Conservation (phyloP, 2,329 filamentous ascomycete genomes). For the Pleochaeta shiraiana region DNA sequence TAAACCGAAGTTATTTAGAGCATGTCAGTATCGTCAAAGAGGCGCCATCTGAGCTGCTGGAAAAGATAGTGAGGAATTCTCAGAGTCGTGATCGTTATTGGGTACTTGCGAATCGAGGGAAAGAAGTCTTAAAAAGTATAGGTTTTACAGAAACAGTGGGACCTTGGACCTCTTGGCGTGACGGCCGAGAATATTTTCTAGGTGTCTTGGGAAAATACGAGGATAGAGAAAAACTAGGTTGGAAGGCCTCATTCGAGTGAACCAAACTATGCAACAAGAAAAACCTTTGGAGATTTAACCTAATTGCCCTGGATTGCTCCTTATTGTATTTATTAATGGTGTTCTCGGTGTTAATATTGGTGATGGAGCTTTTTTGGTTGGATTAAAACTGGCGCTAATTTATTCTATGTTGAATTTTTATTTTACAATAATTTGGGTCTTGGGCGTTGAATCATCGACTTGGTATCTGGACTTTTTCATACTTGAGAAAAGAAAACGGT, state of each 20-base stretch:
- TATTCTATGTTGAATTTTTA: no score
- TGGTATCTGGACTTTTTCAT: no score
- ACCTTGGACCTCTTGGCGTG: constrained; percentile 21
- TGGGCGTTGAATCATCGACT: no score
- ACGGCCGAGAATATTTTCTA: constrained; percentile 24
- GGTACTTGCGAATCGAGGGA: constrained; percentile 8
- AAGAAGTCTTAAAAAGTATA: constrained; percentile 21
- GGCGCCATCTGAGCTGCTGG: constrained; percentile 15
- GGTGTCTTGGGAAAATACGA: constrained; percentile 25
- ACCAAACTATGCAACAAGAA: no score
- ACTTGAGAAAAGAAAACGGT: no score
- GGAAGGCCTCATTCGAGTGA: constrained; percentile 7
- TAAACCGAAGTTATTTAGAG: constrained; percentile 15
- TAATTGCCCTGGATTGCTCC: no score
- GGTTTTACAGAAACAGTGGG: constrained; percentile 16
- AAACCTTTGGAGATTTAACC: no score
- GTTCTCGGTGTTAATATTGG: not conserved
- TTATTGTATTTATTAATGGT: not conserved
- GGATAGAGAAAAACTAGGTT: constrained; percentile 22
- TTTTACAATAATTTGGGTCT: no score
- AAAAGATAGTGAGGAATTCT: constrained; percentile 9
- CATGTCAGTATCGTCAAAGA: constrained; percentile 14
- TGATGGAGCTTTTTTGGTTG: no score
- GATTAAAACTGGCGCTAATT: no score
- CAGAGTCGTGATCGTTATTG: constrained; percentile 17